Base-by-base conservation (phyloP, 1,284 basidiomycete species). In the Exsudoporus floridanus region DNA sequence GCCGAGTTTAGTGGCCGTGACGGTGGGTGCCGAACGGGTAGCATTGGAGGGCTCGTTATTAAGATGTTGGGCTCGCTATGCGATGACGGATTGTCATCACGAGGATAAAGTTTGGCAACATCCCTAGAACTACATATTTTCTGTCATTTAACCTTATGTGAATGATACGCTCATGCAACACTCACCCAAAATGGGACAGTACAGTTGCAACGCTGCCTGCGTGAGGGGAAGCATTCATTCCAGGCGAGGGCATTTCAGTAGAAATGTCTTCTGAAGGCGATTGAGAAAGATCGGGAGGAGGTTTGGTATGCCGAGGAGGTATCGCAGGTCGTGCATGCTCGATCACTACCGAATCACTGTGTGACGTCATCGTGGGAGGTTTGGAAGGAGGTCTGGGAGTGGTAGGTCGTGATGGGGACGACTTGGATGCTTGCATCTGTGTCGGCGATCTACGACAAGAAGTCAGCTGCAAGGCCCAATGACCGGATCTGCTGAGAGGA, bases 41-140 rank as follows among this genome's bases (percentile, higher is more conserved):
- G 47, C 25, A 35, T 25, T 8, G 67, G 64, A 4, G 63, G 66
- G 27, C 58, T 70, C 0, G 68, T 52, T 19, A 59, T 35, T 3
- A 68, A 40, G 28, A 68, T 70, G 21, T 53, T 58, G n/a, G 57
- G 66, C 37, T 71, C 68, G 27, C 34, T 53, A 16, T 57, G 45
- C 1, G 49, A 57, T 4, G 59, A 49, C 18, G 39, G 37, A 45
- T 44, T 47, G 12, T 67, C 64, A 5, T 63, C 53, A 19, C 42
- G 52, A 18, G 16, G 19, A 46, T 38, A 28, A 21, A 9, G 18
- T 41, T 55, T 59, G n/a, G 49, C 48, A 19, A 23, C 23, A 42
- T 50, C 53, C 27, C 51, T 49, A 14, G 48, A 30, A n/a, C 68
- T 59, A 38, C 5, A 37, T 6, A 13, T 18, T 23, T 13, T 39